Evolutionary conservation across 2,329 filamentous ascomycete genomes (phyloP).

Genomic region (Ophiocordyceps australis): DNA sequence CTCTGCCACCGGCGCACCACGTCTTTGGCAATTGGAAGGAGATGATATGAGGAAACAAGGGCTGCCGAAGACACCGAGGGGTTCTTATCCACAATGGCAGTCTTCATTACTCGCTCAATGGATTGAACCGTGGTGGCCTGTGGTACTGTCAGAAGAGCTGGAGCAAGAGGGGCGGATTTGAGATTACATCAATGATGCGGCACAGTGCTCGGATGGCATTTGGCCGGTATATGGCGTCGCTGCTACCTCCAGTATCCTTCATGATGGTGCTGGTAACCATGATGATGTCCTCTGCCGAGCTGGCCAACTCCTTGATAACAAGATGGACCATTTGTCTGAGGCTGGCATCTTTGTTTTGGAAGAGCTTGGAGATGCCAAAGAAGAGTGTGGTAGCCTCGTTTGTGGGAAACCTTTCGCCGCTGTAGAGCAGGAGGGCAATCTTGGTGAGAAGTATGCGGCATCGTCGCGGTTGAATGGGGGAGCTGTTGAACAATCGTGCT

Average conservation of each 20-base stretch:
- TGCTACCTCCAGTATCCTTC: slow-evolving; percentile 96
- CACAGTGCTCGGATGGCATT: slow-evolving; percentile 93
- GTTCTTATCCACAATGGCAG: slow-evolving; percentile 97
- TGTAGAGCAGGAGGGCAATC: slow-evolving; percentile 90
- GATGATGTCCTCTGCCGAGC: slow-evolving; percentile 94
- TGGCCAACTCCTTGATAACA: slow-evolving; percentile 91
- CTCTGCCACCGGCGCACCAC: slow-evolving; percentile 96
- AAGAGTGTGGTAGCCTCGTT: slow-evolving; percentile 97
- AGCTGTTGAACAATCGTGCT: slow-evolving; percentile 97
- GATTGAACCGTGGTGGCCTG: slow-evolving; percentile 89
- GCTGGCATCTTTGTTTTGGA: slow-evolving; percentile 98
- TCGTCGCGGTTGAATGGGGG: slow-evolving; percentile 89
- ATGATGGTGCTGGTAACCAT: slow-evolving; percentile 99
- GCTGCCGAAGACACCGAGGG: slow-evolving; percentile 93
- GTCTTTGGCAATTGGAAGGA: slow-evolving; percentile 87
- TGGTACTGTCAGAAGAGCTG: slow-evolving; percentile 8
- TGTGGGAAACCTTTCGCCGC: slow-evolving; percentile 88
- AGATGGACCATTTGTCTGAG: slow-evolving; percentile 98
- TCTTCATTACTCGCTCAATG: slow-evolving; percentile 97
- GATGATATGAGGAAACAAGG: slow-evolving; percentile 91
- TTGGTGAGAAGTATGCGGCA: slow-evolving; percentile 96
- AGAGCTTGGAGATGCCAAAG: slow-evolving; percentile 97
- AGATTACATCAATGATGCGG: slow-evolving; percentile 81
- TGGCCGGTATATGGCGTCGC: slow-evolving; percentile 81
- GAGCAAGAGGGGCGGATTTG: background rate